Evolutionary conservation across 495 filamentous ascomycete species (phyloP).

Genomic region (Penicillium riverlandense): DNA sequence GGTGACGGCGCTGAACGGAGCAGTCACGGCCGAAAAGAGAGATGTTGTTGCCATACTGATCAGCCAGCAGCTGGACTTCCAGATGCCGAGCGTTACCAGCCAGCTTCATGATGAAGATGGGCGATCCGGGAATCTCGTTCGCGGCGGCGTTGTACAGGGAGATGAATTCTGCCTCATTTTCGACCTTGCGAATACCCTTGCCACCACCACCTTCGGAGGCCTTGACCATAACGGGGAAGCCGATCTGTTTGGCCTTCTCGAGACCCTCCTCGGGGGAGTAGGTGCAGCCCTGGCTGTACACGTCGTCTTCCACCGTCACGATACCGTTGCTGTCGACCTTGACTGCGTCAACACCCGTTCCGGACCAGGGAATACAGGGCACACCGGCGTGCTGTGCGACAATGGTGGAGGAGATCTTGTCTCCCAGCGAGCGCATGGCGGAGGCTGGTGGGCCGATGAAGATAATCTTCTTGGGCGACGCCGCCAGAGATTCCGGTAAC

Average conservation of each 20-base stretch:
- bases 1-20: constrained; percentile 95
- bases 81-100: constrained; percentile 93
- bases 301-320: constrained; percentile 79
- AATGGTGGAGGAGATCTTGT: constrained; percentile 99
- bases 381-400: constrained; percentile 96
- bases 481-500: constrained; percentile 89
- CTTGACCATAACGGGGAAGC: constrained; percentile 99
- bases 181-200: constrained; percentile 97
- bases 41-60: constrained; percentile 99
- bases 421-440: constrained; percentile 96
- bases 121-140: constrained; percentile 96
- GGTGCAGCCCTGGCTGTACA: constrained; percentile 90
- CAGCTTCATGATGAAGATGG: constrained; percentile 99
- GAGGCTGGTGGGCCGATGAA: constrained; percentile 98
- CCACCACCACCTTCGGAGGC: constrained; percentile 99
- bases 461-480: constrained; percentile 94
- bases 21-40: constrained; percentile 98
- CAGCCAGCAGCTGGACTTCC: constrained; percentile 93
- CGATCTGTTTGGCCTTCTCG: constrained; percentile 77
- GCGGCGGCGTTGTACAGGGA: constrained; percentile 88
- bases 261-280: constrained; percentile 83
- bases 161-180: constrained; percentile 76
- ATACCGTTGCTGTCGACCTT: constrained; percentile 72
- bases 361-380: constrained; percentile 98
- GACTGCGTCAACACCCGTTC: constrained; percentile 81